Percentiles rank a stretch among this genome's conserved stretches.
These are phyloP conservation scores for Solanum chmielewskii DNA, from an alignment of 257 asterid genomes.

Conservation along the genomic window DNA sequence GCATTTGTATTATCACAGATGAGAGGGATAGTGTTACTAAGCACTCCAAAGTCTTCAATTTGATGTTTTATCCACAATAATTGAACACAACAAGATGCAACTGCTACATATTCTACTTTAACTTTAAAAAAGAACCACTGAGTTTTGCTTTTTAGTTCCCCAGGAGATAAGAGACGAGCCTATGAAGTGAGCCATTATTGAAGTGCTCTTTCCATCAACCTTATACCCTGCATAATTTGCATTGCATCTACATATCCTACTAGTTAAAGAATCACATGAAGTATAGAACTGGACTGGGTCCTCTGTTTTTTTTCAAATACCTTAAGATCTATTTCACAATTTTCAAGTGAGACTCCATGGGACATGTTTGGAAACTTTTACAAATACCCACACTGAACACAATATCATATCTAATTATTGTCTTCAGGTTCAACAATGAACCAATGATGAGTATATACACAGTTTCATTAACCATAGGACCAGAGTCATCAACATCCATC, in stretches of 20 bases:
- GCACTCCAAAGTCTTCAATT: not conserved
- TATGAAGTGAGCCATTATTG: not conserved
- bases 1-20: not conserved
- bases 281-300: not conserved
- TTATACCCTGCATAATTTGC: not conserved
- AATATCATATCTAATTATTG: not conserved
- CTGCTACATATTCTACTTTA: not conserved
- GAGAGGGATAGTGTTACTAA: not conserved
- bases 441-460: not conserved
- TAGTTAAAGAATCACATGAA: not conserved
- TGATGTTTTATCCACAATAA: not conserved
- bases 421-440: not conserved
- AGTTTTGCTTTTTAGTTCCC: not conserved
- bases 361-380: not conserved
- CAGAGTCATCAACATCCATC: not conserved
- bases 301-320: too few relatives aligned
- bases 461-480: not conserved
- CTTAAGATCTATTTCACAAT: not conserved
- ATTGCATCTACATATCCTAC: not conserved
- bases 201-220: not conserved
- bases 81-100: not conserved
- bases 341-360: not conserved
- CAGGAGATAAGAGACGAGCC: not conserved
- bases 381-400: not conserved
- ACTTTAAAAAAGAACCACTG: too few relatives aligned